Conservation (phyloP, 192 early-diverging fungal genomes). For the Radiomyces spectabilis region DNA sequence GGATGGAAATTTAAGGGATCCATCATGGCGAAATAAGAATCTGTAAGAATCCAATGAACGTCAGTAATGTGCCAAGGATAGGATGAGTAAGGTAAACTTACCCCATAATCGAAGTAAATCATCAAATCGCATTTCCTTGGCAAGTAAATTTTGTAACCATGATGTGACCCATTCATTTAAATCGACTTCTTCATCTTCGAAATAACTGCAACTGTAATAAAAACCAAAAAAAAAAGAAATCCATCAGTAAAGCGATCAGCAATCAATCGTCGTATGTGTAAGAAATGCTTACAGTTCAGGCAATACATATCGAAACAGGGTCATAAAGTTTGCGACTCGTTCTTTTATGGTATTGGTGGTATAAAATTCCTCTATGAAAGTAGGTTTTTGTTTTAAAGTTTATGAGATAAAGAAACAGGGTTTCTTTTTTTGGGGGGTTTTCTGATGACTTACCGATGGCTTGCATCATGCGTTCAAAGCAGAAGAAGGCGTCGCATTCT, state of each 20-base stretch:
- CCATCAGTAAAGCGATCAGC: no score
- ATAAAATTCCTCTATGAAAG: slow-evolving; percentile 60
- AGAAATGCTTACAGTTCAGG: slow-evolving; percentile 68
- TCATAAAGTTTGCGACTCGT: slow-evolving; percentile 79
- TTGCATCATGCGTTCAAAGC: slow-evolving; percentile 73
- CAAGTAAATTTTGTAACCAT: slow-evolving; percentile 74
- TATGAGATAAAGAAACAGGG: not conserved
- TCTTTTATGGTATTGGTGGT: slow-evolving; percentile 57
- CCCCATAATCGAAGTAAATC: slow-evolving; percentile 75
- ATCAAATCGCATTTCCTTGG: slow-evolving; percentile 78
- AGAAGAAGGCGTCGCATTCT: slow-evolving; percentile 76
- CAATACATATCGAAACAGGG: slow-evolving; percentile 72
- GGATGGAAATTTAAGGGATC: slow-evolving; percentile 77
- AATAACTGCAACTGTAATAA: slow-evolving; percentile 60
- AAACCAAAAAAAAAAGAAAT: not conserved
- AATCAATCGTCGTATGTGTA: slow-evolving; percentile 35
- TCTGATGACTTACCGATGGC: slow-evolving; percentile 44
- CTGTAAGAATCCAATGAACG: slow-evolving; percentile 21
- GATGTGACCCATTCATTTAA: slow-evolving; percentile 81
- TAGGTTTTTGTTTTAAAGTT: not conserved
- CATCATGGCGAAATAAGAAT: slow-evolving; percentile 76
- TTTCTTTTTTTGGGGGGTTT: not conserved
- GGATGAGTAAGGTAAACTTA: not conserved
- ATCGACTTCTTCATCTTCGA: slow-evolving; percentile 92
- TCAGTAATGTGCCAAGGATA: not conserved